Evolutionary conservation across 768 basidiomycete species (phyloP).

Genomic region (Mycena crocata): DNA sequence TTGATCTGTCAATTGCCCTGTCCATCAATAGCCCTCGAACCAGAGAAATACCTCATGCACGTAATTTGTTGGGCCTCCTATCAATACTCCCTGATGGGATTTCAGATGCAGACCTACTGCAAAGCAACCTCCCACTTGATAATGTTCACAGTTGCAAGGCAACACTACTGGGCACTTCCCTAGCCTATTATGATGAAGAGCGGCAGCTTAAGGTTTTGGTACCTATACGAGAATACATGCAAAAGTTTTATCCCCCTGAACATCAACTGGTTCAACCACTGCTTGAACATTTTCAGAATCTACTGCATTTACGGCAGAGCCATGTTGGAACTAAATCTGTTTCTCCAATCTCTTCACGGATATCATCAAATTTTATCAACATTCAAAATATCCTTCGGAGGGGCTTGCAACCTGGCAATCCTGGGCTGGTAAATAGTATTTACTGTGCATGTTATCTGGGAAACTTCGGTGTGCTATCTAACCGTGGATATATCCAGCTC

Average conservation of each 20-base stretch:
- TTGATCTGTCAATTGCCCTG: neutral
- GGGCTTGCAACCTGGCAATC: neutral
- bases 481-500: neutral
- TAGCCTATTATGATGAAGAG: neutral
- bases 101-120: neutral
- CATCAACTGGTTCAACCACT: neutral
- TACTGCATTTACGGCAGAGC: neutral
- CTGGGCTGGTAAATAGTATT: neutral
- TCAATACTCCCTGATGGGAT: neutral
- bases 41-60: neutral
- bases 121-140: neutral
- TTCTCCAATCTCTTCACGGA: neutral
- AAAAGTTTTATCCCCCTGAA: neutral
- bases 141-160: neutral
- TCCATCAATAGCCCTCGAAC: neutral
- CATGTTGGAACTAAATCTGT: neutral
- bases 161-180: neutral
- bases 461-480: neutral
- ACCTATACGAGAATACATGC: neutral
- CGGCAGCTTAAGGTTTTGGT: too few relatives aligned
- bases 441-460: neutral
- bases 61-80: neutral
- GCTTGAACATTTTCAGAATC: neutral
- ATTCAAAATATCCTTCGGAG: neutral
- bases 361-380: neutral